Evolutionary conservation across 768 basidiomycete genomes (phyloP), one percentile per base, ranked within the genome.

Genomic region (Lactarius sp.): DNA sequence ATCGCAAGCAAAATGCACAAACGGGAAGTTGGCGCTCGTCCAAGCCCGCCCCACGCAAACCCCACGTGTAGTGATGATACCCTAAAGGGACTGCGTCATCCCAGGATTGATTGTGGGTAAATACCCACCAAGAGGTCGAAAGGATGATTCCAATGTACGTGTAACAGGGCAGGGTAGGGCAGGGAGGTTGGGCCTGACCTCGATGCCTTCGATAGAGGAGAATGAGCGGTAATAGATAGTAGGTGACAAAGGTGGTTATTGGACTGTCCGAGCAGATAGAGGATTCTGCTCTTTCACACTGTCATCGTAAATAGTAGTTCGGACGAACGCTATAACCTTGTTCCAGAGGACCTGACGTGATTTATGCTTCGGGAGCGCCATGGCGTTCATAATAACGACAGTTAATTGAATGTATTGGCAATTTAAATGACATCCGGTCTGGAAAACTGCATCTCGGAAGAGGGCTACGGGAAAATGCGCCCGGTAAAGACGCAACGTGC

Each of bases 161-260:
- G 53, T 56, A 58, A 60, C 53, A 52, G 54, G 37, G 52, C 42
- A 37, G 5, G 41, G 41, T 34, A 34, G 51, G 49, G 49, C 39
- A 42, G 12, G 34, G 41, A 34, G 42, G 31, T 49, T 53, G n/a
- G 36, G 18, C 49, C 36, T 52, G 54, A 60, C 46, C 33, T 33
- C 20, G 41, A 56, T 54, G 59, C 34, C 44, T 55, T 47, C 20
- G 37, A 49, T 46, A 42, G 37, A 54, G 63, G 59, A n/a, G 42
- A 36, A 55, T 60, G 59, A 52, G 50, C 59, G 64, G 64, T 33
- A 55, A 56, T 65, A 60, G 64, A 56, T 52, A n/a, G 54, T 52
- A n/a, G 50, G n/a, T 39, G 58, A 56, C 46, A 56, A 47, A 31
- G 54, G 64, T 13, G 56, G 62, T 56, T 20, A 22, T 37, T 47